Base-by-base conservation (phyloP, 1,284 basidiomycete genomes). In the Ustilago xerochloae region DNA sequence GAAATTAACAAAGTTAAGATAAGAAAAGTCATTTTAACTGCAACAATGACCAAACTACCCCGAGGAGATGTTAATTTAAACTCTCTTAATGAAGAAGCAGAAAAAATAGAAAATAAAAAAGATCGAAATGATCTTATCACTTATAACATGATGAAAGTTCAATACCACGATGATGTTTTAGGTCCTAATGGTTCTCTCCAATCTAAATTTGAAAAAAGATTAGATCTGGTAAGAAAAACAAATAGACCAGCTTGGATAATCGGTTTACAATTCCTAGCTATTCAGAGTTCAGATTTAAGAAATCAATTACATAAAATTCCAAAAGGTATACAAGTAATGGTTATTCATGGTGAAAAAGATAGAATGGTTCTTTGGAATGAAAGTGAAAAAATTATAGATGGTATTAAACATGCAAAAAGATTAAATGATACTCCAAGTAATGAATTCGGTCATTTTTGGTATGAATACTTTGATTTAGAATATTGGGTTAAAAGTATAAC, bases 1-100 rank as follows among this genome's bases (percentile, higher is more conserved):
- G 20, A 39, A 9, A 22, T 71, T 7, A 57, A 53, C 1, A 73
- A 63, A 16, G 58, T 84, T 5, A 55, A 61, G 24, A 51, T 84
- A 2, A 32, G 69, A 0, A 76, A 65, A 24, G 78, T 69, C 1
- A 63, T 84, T n/a, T 50, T 84, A 2, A 50, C 73, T 0, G 73
- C 80, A 1, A 84, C 82, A 8, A 83, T 83, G 72, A 62, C 75
- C 24, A 83, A 82, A 52, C 46, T 80, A 16, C 82, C 82, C 2
- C 53, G 64, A 1, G 77, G 77, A 7, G 80, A 82, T 20, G 70
- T 78, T 24, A 63, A 75, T 39, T 24, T 63, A 9, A 50, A 63
- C 49, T 35, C 12, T 1, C 46, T 57, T 29, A 62, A 69, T n/a
- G 41, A 52, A n/a, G 9, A 69, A 24, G 68, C 63, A 0, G 47